phyloP scores from a whole-genome alignment of 2,329 filamentous ascomycete genomes.

The Leptographium radiaticola region DNA sequence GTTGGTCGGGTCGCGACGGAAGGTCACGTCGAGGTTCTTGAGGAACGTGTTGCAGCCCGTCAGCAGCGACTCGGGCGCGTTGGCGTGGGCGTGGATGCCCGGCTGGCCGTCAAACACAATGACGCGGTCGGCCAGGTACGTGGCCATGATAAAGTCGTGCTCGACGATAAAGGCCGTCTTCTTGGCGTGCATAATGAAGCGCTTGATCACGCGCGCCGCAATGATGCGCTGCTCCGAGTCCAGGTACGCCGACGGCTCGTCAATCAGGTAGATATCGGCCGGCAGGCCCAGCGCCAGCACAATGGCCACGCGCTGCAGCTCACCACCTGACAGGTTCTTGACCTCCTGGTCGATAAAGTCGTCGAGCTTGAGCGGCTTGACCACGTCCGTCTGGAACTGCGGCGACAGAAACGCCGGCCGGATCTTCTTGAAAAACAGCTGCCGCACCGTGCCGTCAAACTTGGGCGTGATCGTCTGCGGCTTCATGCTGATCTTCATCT shows the following conservation, averaged over 20 bases:
- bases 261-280: conserved; percentile 96
- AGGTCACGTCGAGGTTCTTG: conserved; percentile 93
- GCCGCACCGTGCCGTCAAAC: conserved; percentile 90
- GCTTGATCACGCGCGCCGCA: conserved; percentile 93
- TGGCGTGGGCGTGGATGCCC: conserved; percentile 76
- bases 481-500: conserved; percentile 78
- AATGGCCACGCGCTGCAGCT: conserved; percentile 97
- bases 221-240: conserved; percentile 99
- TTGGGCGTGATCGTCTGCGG: conserved; percentile 99
- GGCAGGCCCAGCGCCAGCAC: conserved; percentile 91
- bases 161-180: conserved; percentile 99
- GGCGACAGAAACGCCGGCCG: conserved; percentile 91
- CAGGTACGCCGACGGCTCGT: conserved; percentile 93
- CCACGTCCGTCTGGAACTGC: conserved; percentile 98
- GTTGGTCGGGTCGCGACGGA: conserved; percentile 93
- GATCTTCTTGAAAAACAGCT: conserved; percentile 99
- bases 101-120: conserved; percentile 97
- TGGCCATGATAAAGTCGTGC: conserved; percentile 93
- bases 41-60: conserved; percentile 95
- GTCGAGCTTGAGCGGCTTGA: conserved; percentile 97
- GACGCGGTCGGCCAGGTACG: conserved; percentile 68
- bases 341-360: conserved; percentile 99
- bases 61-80: conserved; percentile 79
- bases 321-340: conserved; percentile 97
- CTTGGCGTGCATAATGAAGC: conserved; percentile 99